phyloP scores from a whole-genome alignment of 805 yeast species.

The Candida incommunis region DNA sequence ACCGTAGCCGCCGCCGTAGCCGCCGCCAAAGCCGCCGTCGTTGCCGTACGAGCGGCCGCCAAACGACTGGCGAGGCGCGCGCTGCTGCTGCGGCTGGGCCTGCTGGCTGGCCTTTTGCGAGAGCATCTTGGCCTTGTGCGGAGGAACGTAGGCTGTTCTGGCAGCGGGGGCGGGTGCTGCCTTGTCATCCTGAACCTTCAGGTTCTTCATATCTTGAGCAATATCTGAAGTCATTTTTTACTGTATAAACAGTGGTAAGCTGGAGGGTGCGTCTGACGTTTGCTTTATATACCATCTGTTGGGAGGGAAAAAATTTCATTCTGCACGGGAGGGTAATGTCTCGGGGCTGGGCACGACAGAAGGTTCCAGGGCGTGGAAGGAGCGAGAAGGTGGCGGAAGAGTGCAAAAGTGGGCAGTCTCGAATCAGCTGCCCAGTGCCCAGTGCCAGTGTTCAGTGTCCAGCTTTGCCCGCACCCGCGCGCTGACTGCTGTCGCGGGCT shows the following conservation, averaged over 20 bases:
- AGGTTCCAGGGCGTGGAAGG: too few species aligned
- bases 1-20: slow-evolving; percentile 18
- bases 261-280: background rate
- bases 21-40: slow-evolving; percentile 17
- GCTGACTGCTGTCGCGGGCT: too few species aligned
- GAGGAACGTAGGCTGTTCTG: slow-evolving; percentile 34
- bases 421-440: too few species aligned
- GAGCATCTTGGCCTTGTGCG: slow-evolving; percentile 26
- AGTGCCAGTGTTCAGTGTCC: too few species aligned
- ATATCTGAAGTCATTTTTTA: background rate
- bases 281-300: background rate
- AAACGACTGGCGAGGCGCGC: slow-evolving; percentile 8
- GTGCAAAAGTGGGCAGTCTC: too few species aligned
- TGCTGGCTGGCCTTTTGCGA: slow-evolving; percentile 4
- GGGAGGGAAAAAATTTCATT: background rate
- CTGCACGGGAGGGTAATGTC: background rate
- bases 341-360: too few species aligned
- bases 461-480: too few species aligned
- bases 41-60: slow-evolving; percentile 15
- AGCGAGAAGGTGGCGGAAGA: too few species aligned
- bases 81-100: slow-evolving; percentile 19
- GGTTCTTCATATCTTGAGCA: slow-evolving; percentile 1
- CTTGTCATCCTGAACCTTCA: slow-evolving; percentile 3
- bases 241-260: background rate
- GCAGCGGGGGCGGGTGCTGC: slow-evolving; percentile 1